Conservation (phyloP, 148 eudicot genomes). For the Rhododendron vialii region DNA sequence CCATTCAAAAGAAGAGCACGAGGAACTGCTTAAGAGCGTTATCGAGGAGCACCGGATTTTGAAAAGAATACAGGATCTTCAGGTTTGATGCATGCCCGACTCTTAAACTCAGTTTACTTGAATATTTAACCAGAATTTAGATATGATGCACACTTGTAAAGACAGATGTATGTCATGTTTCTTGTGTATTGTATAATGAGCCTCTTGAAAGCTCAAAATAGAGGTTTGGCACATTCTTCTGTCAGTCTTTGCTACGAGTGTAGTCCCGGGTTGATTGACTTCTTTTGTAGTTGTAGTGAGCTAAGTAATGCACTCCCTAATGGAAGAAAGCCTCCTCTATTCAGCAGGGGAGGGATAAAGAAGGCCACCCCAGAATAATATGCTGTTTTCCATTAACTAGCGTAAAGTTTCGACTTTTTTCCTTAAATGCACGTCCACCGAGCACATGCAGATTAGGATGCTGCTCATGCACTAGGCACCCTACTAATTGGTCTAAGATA, state of each 20-base stretch:
- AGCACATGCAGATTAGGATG: background rate
- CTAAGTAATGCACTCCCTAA: background rate
- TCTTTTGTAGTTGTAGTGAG: too few relatives aligned
- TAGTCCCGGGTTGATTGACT: background rate
- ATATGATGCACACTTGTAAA: background rate
- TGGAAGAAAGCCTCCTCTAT: background rate
- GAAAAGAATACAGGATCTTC: constrained; percentile 69
- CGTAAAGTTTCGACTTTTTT: background rate
- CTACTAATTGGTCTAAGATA: background rate
- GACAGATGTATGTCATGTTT: background rate
- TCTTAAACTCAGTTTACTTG: background rate
- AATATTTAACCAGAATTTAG: background rate
- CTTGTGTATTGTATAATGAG: background rate
- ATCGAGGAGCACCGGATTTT: constrained; percentile 71
- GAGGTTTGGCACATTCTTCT: background rate
- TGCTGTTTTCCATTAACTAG: background rate
- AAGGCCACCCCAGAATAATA: background rate
- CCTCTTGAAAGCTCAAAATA: background rate
- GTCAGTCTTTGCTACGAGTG: background rate
- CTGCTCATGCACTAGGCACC: background rate
- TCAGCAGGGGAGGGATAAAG: background rate
- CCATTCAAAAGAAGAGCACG: constrained; percentile 82
- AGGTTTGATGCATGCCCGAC: constrained; percentile 39
- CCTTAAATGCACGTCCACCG: background rate
- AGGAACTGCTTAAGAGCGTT: constrained; percentile 61